Conservation (phyloP, 768 basidiomycete genomes). For the Cyclocybe cylindracea region DNA sequence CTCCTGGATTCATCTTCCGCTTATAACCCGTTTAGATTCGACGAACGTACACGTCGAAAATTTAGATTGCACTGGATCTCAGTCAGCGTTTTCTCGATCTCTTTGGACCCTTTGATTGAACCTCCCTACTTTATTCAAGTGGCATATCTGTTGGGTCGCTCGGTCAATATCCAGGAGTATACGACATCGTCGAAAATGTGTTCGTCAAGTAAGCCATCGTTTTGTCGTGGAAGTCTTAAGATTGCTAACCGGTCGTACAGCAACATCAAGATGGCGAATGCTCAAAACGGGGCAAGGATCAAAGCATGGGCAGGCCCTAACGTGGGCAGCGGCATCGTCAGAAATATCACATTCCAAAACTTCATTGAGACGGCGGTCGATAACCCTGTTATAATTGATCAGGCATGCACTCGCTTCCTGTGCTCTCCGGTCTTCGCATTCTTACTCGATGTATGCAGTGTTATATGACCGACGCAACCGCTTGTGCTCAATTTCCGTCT, state of each 20-base stretch:
- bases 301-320: constrained; percentile 66
- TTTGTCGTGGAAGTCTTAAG: neutral
- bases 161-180: constrained; percentile 52
- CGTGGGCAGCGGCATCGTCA: constrained; percentile 59
- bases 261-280: constrained; percentile 61
- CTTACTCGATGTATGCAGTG: constrained; percentile 30
- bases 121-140: constrained; percentile 22
- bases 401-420: neutral
- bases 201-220: constrained; percentile 38
- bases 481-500: constrained; percentile 55
- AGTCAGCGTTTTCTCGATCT: constrained; percentile 33
- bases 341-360: constrained; percentile 55
- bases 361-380: constrained; percentile 57
- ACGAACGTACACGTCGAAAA: constrained; percentile 60
- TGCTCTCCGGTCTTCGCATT: neutral
- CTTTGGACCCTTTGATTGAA: neutral
- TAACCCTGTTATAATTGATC: constrained; percentile 53
- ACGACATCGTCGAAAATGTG: constrained; percentile 65
- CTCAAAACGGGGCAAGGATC: constrained; percentile 67
- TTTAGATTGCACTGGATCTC: constrained; percentile 59
- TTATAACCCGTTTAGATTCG: constrained; percentile 31
- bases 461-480: constrained; percentile 46
- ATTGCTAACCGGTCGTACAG: constrained; percentile 21
- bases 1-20: neutral
- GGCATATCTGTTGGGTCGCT: constrained; percentile 62